A percentile compares a stretch with the other conserved stretches of the same genome.
Conservation (phyloP, 2,329 filamentous ascomycete genomes). For the Penicillium sumatraense region DNA sequence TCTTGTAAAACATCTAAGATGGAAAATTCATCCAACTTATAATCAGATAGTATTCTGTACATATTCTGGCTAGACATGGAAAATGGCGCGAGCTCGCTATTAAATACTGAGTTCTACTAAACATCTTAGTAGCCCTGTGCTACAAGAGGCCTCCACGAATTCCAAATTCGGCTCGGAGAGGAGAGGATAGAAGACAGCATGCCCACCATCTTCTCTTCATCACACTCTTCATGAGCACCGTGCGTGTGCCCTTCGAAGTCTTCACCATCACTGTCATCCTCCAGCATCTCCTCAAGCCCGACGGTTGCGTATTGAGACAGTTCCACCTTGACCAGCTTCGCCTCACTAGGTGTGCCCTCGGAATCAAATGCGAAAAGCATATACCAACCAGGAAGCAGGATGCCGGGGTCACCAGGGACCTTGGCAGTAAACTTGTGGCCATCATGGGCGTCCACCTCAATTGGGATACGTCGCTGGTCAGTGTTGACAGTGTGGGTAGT, state of each 20-base stretch:
- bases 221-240: not conserved
- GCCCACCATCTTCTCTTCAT: not conserved
- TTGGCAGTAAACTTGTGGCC: constrained; percentile 22
- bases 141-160: constrained; percentile 4
- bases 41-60: no score
- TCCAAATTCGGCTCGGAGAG: constrained; percentile 5
- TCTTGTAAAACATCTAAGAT: no score
- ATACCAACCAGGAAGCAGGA: constrained; percentile 59
- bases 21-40: no score
- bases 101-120: not conserved
- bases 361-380: constrained; percentile 56
- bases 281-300: constrained; percentile 6
- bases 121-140: not conserved
- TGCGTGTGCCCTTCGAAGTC: not conserved
- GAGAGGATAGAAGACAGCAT: constrained; percentile 2
- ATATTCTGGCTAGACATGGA: no score
- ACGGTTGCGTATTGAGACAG: not conserved
- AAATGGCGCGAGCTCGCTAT: not conserved
- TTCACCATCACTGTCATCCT: not conserved
- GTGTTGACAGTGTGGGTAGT: constrained; percentile 62
- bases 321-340: constrained; percentile 8
- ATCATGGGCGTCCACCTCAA: constrained; percentile 6
- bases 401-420: constrained; percentile 54
- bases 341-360: constrained; percentile 24
- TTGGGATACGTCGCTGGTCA: constrained; percentile 60